Conservation (phyloP, 371 early-diverging fungal genomes). For the Mortierella sp. region DNA sequence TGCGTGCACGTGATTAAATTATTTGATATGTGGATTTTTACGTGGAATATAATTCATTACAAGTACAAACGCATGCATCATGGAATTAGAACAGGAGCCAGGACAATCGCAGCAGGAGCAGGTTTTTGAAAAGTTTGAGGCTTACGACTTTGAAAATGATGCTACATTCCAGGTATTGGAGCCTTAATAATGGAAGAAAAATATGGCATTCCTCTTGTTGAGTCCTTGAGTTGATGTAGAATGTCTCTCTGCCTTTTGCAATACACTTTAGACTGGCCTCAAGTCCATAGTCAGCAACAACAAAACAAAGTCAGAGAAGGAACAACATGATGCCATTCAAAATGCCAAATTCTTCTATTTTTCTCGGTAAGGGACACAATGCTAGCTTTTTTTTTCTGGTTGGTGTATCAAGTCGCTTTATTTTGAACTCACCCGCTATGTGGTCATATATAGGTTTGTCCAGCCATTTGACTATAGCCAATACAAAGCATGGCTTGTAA, state of each 20-base stretch:
- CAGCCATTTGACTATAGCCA: slow-evolving; percentile 30
- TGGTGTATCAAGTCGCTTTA: background rate
- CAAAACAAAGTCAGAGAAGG: slow-evolving; percentile 23
- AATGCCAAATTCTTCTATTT: slow-evolving; percentile 51
- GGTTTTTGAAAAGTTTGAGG: slow-evolving; percentile 47
- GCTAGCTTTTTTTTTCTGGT: background rate
- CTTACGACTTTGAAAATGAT: slow-evolving; percentile 56
- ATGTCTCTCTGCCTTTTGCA: background rate
- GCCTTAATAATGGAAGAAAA: background rate
- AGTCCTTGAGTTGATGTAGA: background rate
- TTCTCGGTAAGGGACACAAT: slow-evolving; percentile 25
- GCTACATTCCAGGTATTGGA: slow-evolving; percentile 55
- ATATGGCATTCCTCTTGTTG: too few species aligned
- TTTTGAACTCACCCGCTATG: background rate
- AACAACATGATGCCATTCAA: slow-evolving; percentile 40
- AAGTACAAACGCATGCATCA: background rate
- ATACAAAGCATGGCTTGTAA: slow-evolving; percentile 38
- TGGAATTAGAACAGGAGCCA: slow-evolving; percentile 19
- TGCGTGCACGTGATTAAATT: background rate
- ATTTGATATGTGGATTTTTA: background rate
- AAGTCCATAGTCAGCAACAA: slow-evolving; percentile 40
- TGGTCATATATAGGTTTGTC: slow-evolving; percentile 20
- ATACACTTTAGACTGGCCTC: slow-evolving; percentile 24
- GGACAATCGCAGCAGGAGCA: slow-evolving; percentile 17
- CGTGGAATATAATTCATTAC: background rate